Evolutionary conservation across 805 yeast species (phyloP), one percentile per base, ranked within the genome.

Genomic region (Helenozyma rhizophorensis): DNA sequence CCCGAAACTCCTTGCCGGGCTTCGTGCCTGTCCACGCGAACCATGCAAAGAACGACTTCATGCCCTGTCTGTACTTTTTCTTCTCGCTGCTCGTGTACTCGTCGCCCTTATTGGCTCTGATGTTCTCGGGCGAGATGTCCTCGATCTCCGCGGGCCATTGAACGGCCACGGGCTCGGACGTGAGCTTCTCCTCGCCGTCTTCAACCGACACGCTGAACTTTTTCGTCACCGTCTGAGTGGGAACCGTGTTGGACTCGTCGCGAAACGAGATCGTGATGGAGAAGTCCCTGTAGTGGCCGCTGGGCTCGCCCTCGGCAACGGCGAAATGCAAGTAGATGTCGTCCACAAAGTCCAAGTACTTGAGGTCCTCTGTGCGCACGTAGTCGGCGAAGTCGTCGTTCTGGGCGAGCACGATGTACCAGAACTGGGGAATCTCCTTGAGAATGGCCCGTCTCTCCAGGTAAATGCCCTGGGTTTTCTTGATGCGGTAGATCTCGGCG

Each of bases 31-130:
- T 82, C 89, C 94, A 88, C 29, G 67, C 65, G 53, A 88, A 89
- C 80, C 89, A 89, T 5, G 87, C 81, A 57, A 90, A 89, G 50
- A 90, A 82, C 10, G 90, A 78, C 50, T 80, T 80, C 87, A 81
- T 81, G 4, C 89, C 89, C 13, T 67, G 51, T 37, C 89, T 61
- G 50, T 82, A 82, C 35, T 65, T 63, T 47, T 71, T 77, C 55
- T 80, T 80, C 26, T 77, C 79, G 14, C 70, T 74, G 14, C 56
- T 42, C n/a, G 65, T 45, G 27, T 76, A 60, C 19, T 68, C 65
- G 14, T 53, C 53, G 10, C 51, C 53, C 34, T 52, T 51, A 14
- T 42, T 45, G n/a, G 34, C 32, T 30, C 68, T 65, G 27, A 81
- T 70, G 28, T 57, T 46, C 3, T 53, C 48, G 1, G 94, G 86